Evolutionary conservation across 2,329 filamentous ascomycete genomes (phyloP).

Genomic region (Cytospora paraplurivora): DNA sequence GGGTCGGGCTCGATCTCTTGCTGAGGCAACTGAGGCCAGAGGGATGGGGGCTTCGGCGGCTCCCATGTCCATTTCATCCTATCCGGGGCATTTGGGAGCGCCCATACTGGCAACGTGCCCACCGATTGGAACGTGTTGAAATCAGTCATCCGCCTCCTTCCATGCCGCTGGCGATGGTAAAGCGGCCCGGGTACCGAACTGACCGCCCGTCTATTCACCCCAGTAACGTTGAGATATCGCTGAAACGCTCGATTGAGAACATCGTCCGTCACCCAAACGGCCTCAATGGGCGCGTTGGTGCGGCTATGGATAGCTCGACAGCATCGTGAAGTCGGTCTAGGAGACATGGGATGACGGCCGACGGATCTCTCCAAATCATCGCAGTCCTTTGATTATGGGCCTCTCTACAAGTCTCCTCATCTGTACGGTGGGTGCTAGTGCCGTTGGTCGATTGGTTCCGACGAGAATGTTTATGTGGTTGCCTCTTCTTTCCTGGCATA

Average conservation of each 20-base stretch:
- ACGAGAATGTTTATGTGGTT: neutral
- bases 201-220: conserved; percentile 34
- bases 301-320: conserved; percentile 50
- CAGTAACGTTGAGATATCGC: conserved; percentile 44
- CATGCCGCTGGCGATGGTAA: conserved; percentile 55
- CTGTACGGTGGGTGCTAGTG: neutral
- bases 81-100: conserved; percentile 47
- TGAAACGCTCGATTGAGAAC: conserved; percentile 54
- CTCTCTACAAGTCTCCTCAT: neutral
- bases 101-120: conserved; percentile 48
- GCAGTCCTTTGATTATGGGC: neutral
- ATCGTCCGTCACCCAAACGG: conserved; percentile 63
- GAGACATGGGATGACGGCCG: conserved; percentile 23
- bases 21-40: conserved; percentile 11
- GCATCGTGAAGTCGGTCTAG: conserved; percentile 32
- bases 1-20: neutral
- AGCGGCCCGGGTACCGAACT: conserved; percentile 55
- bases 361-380: conserved; percentile 17
- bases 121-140: conserved; percentile 46
- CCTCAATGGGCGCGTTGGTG: conserved; percentile 43
- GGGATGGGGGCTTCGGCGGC: conserved; percentile 41
- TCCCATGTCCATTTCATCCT: conserved; percentile 55
- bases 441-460: conserved; percentile 2
- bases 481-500: neutral
- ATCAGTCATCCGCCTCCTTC: conserved; percentile 57